A percentile compares a stretch with the other conserved stretches of the same genome.
These are phyloP conservation scores for Fraxinus excelsior DNA, from an alignment of 257 asterid genomes.

Conservation along the genomic window DNA sequence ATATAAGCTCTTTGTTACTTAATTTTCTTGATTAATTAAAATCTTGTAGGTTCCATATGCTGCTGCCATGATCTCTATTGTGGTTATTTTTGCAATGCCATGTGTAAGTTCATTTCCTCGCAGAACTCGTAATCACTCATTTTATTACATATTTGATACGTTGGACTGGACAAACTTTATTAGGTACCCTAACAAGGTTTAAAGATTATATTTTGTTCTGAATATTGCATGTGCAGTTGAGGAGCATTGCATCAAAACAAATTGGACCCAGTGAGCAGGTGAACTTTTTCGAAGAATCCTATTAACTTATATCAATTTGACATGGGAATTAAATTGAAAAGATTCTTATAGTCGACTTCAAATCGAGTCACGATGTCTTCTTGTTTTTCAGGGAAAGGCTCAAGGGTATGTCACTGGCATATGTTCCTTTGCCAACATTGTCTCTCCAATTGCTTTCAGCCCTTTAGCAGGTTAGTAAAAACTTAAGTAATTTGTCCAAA, in stretches of 20 bases:
- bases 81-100: slow-evolving; percentile 71
- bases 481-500: not conserved
- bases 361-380: not conserved
- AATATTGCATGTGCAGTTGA: slow-evolving; percentile 46
- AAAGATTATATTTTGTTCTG: not conserved
- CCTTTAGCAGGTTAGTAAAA: slow-evolving; percentile 72
- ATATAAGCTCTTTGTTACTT: not conserved
- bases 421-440: slow-evolving; percentile 63
- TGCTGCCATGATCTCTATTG: slow-evolving; percentile 54
- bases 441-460: slow-evolving; percentile 81
- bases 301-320: not conserved
- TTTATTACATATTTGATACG: not conserved
- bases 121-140: not conserved
- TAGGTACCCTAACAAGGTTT: not conserved
- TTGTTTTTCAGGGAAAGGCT: slow-evolving; percentile 65
- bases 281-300: not conserved
- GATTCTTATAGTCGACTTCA: not conserved
- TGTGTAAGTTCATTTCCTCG: slow-evolving; percentile 53
- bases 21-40: not conserved
- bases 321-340: not conserved
- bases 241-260: slow-evolving; percentile 93
- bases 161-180: not conserved
- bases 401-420: slow-evolving; percentile 93
- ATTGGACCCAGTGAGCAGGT: slow-evolving; percentile 88
- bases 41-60: slow-evolving; percentile 77